phyloP scores from a whole-genome alignment of 768 basidiomycete species.

The Leucogyrophana mollusca region DNA sequence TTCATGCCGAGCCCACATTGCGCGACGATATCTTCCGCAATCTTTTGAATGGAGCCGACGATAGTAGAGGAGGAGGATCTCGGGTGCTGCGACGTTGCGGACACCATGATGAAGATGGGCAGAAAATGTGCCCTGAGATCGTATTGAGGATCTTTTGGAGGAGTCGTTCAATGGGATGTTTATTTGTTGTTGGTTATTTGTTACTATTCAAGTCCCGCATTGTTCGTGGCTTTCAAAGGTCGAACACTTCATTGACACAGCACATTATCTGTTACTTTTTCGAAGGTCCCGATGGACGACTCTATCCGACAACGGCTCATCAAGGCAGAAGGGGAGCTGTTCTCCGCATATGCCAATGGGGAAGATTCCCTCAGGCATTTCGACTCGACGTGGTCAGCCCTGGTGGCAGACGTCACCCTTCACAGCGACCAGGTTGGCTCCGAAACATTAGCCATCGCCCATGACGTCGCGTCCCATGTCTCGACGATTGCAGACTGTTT shows the following conservation, averaged over 20 bases:
- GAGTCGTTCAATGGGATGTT: neutral
- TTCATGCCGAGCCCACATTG: too few relatives aligned
- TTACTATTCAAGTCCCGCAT: slow-evolving; percentile 6
- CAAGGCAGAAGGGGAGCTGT: neutral
- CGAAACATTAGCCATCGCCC: neutral
- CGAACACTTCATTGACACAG: neutral
- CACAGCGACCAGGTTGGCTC: neutral
- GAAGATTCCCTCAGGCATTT: neutral
- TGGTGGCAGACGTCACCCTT: neutral
- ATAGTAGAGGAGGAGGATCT: too few relatives aligned
- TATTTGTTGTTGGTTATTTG: neutral
- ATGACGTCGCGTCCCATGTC: neutral
- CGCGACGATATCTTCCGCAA: too few relatives aligned
- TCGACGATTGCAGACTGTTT: neutral
- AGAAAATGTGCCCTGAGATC: too few relatives aligned
- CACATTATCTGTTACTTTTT: too few relatives aligned
- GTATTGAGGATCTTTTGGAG: neutral
- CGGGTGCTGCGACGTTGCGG: too few relatives aligned
- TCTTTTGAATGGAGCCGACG: too few relatives aligned
- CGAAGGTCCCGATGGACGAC: too few relatives aligned
- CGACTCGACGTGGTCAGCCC: neutral
- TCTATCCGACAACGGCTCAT: slow-evolving; percentile 1
- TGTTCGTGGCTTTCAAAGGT: slow-evolving; percentile 1
- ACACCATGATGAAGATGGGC: too few relatives aligned
- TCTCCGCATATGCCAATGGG: neutral